Conservation (phyloP, 805 yeast species). For the Soucietia sequanensis region DNA sequence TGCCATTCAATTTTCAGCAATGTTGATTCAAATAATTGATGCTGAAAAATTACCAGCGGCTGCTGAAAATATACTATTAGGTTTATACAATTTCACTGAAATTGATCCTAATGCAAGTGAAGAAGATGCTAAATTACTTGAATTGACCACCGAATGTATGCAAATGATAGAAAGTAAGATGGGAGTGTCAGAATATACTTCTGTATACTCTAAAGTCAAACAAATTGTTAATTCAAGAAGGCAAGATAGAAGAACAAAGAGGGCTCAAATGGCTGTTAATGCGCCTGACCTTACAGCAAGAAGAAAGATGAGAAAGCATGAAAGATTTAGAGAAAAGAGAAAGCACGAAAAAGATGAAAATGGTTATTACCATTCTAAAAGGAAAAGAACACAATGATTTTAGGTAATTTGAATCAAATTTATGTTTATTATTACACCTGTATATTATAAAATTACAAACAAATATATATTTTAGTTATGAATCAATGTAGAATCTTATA, state of each 20-base stretch:
- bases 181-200: slow-evolving; percentile 69
- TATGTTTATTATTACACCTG: too few species aligned
- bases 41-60: slow-evolving; percentile 39
- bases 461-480: too few species aligned
- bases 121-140: slow-evolving; percentile 51
- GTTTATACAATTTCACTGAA: slow-evolving; percentile 52
- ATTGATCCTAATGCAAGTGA: slow-evolving; percentile 39
- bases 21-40: slow-evolving; percentile 52
- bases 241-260: slow-evolving; percentile 69
- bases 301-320: slow-evolving; percentile 75
- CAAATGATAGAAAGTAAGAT: slow-evolving; percentile 63
- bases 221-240: slow-evolving; percentile 60
- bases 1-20: slow-evolving; percentile 68
- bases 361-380: slow-evolving; percentile 70
- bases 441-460: too few species aligned
- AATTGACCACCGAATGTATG: slow-evolving; percentile 62
- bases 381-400: slow-evolving; percentile 34
- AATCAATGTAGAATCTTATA: too few species aligned
- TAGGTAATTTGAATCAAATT: too few species aligned
- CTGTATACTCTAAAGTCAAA: slow-evolving; percentile 62
- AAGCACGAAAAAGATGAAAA: slow-evolving; percentile 71
- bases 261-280: slow-evolving; percentile 70
- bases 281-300: slow-evolving; percentile 84
- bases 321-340: slow-evolving; percentile 72
- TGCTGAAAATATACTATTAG: slow-evolving; percentile 51